Conservation (phyloP, 1,284 basidiomycete species). For the Malassezia equina region DNA sequence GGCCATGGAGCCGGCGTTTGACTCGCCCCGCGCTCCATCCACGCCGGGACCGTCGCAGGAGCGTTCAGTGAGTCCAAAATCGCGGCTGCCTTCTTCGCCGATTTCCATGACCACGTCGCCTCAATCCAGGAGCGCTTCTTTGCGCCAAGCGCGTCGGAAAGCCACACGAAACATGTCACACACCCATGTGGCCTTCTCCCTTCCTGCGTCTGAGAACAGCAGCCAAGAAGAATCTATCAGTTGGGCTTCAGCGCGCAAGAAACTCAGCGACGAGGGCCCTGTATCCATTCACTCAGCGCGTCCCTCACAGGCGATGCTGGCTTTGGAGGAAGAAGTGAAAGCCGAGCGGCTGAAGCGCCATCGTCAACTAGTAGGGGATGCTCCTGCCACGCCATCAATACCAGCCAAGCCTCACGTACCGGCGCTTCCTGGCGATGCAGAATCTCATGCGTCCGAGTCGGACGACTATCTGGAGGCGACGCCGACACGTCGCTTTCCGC, state of each 20-base stretch:
- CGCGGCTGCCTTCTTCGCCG: not conserved
- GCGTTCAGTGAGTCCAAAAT: not conserved
- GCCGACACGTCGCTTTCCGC: not conserved
- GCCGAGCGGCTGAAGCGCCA: not conserved
- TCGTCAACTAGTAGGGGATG: not conserved
- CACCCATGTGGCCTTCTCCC: not conserved
- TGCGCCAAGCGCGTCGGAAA: not conserved
- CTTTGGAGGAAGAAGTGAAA: not conserved
- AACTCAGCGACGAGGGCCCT: not conserved
- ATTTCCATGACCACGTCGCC: not conserved
- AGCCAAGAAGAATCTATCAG: not conserved
- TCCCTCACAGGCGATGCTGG: not conserved
- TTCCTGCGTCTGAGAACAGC: not conserved
- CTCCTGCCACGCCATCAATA: not conserved
- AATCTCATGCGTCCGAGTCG: not conserved
- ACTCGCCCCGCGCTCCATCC: not conserved
- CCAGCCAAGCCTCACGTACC: no score
- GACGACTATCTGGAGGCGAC: not conserved
- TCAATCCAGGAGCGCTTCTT: not conserved
- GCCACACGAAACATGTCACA: not conserved
- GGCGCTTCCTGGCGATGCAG: not conserved
- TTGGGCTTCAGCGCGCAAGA: conserved; percentile 6
- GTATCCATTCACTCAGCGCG: not conserved
- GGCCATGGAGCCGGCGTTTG: not conserved
- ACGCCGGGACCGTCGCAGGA: not conserved